phyloP scores from a whole-genome alignment of 768 basidiomycete genomes.

The Suillus tomentosus region DNA sequence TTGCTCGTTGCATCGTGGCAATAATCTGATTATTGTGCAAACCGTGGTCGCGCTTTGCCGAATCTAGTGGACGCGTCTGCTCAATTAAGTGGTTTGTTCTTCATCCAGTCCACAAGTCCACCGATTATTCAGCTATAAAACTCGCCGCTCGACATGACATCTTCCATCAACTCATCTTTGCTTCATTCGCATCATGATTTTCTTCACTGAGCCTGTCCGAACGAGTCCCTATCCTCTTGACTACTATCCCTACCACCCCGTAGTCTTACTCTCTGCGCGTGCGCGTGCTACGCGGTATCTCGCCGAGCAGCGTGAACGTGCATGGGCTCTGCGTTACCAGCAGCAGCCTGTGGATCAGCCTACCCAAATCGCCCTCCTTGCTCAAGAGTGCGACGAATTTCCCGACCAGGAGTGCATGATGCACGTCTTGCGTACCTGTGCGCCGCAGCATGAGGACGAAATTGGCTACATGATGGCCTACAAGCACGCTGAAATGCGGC shows the following conservation, averaged over 20 bases:
- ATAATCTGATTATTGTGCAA: not conserved
- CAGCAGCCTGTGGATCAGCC: constrained; percentile 4
- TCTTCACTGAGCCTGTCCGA: not conserved
- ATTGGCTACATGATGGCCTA: not conserved
- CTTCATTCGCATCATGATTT: not conserved
- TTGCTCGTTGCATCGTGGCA: not conserved
- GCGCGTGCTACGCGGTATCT: constrained; percentile 29
- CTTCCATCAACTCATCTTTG: not conserved
- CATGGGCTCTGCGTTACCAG: not conserved
- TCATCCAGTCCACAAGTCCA: constrained; percentile 1
- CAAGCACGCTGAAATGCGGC: not conserved
- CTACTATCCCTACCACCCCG: not conserved
- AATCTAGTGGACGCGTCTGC: not conserved
- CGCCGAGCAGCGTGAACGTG: constrained; percentile 11
- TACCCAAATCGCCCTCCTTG: constrained; percentile 3
- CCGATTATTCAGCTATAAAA: not conserved
- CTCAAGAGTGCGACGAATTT: constrained; percentile 3
- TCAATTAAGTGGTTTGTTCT: not conserved
- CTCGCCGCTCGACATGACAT: not conserved
- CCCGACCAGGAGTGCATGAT: not conserved
- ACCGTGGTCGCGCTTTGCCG: not conserved
- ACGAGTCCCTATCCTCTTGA: not conserved
- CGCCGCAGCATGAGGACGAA: not conserved
- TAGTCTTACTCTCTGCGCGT: no score
- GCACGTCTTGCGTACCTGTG: not conserved